Base-by-base conservation (phyloP, 2,329 filamentous ascomycete species). In the Cercospora citrullina region DNA sequence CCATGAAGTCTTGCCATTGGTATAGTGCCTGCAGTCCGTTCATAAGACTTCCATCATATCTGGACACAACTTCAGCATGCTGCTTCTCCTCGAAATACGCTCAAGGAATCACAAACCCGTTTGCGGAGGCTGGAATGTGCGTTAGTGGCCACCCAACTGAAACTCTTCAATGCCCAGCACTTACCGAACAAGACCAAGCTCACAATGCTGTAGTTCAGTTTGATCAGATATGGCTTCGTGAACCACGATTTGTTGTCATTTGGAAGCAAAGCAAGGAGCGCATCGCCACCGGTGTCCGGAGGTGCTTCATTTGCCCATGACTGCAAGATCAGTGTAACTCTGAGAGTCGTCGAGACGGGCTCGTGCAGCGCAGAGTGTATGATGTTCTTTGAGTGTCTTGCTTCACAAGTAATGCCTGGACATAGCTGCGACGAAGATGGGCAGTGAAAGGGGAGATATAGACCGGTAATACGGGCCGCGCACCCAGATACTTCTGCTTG, bases 11-110 rank as follows among this genome's bases (percentile, higher is more conserved):
- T 60, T 79, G 77, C 82, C 83, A 84, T 68, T 79, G 74, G 0
- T 75, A 60, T 4, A 81, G 69, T 4, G 77, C 74, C 63, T 79
- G 72, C 10, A 73, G 58, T 9, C 81, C 82, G 69, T 84, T 84
- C 72, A 73, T 81, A 68, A 84, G 77, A 2, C 78, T 80, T 26
- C 70, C 82, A 78, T 84, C 82, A 42, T 82, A 84, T 3, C 83
- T 82, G 42, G 26, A 4, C 16, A 21, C 2, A 23, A 12, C 5
- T 1, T 59, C n/a, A 59, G 55, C 55, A 36, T n/a, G 28, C 18
- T 31, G 28, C n/a, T 12, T 28, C 21, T 31, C n/a, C 21, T 31
- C n/a, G 18, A 14, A 3, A 26, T 16, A 2, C 8, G 10, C 18
- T 26, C 16, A 57, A 16, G 53, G 31, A 28, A 28, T n/a, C 33